Conservation (phyloP, 768 basidiomycete species). For the Boletus bicolor region DNA sequence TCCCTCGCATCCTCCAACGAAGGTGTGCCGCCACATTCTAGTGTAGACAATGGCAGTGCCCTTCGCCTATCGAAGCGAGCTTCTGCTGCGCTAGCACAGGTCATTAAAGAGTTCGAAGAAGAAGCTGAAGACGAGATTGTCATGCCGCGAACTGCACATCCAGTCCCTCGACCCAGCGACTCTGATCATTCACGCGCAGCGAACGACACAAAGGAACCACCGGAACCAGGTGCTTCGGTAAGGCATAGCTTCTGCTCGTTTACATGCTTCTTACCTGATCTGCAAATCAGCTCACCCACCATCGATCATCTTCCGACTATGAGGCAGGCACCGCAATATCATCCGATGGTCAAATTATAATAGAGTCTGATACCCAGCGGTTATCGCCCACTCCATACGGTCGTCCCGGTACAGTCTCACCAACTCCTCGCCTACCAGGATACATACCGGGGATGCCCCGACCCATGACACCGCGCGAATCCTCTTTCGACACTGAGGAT, state of each 20-base stretch:
- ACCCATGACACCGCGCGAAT: constrained; percentile 85
- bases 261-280: constrained; percentile 19
- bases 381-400: constrained; percentile 57
- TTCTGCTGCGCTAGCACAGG: constrained; percentile 72
- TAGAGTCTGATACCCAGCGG: constrained; percentile 49
- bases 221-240: constrained; percentile 24
- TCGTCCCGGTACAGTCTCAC: constrained; percentile 49
- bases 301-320: constrained; percentile 40
- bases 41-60: constrained; percentile 9
- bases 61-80: constrained; percentile 47
- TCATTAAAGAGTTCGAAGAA: constrained; percentile 73
- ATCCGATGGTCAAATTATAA: constrained; percentile 51
- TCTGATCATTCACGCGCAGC: constrained; percentile 22
- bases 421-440: constrained; percentile 61
- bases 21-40: constrained; percentile 21
- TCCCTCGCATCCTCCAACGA: constrained; percentile 39
- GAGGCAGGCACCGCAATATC: constrained; percentile 73
- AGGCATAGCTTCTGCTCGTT: constrained; percentile 11
- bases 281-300: constrained; percentile 22
- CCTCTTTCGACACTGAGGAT: constrained; percentile 63
- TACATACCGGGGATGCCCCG: constrained; percentile 90
- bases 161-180: constrained; percentile 39
- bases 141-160: constrained; percentile 58
- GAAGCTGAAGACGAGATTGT: constrained; percentile 76
- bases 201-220: constrained; percentile 19